Percentiles rank a stretch among this genome's conserved stretches.
Conservation (phyloP, 306 rosid genomes). For the Rosa lucieae region DNA sequence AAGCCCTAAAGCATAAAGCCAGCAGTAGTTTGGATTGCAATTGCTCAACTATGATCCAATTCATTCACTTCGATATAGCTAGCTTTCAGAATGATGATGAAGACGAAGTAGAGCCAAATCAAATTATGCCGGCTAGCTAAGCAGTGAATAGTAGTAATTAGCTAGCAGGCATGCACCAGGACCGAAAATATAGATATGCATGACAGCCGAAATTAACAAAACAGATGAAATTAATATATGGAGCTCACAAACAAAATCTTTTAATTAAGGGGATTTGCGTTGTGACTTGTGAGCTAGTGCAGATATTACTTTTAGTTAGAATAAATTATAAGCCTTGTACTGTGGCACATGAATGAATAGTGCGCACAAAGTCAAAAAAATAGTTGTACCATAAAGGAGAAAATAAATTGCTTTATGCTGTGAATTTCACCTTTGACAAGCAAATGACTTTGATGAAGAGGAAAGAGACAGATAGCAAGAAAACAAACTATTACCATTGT, state of each 20-base stretch:
- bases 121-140: neutral
- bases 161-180: neutral
- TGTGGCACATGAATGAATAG: conserved; percentile 10
- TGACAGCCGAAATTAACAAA: no score
- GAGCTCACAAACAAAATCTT: no score
- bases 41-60: no score
- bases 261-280: neutral
- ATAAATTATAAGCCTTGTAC: neutral
- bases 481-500: conserved; percentile 14
- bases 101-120: neutral
- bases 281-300: neutral
- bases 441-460: neutral
- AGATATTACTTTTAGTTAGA: neutral
- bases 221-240: neutral
- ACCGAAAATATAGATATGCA: no score
- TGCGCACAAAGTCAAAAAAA: conserved; percentile 7
- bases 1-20: conserved; percentile 48
- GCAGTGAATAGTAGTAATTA: neutral
- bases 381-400: neutral
- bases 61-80: no score
- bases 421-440: conserved; percentile 29
- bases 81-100: neutral
- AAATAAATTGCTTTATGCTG: conserved; percentile 35
- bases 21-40: no score
- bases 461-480: conserved; percentile 26